These are phyloP conservation scores for Zizania latifolia DNA, from an alignment of 176 grass and related monocot genomes.

Conservation along the genomic window DNA sequence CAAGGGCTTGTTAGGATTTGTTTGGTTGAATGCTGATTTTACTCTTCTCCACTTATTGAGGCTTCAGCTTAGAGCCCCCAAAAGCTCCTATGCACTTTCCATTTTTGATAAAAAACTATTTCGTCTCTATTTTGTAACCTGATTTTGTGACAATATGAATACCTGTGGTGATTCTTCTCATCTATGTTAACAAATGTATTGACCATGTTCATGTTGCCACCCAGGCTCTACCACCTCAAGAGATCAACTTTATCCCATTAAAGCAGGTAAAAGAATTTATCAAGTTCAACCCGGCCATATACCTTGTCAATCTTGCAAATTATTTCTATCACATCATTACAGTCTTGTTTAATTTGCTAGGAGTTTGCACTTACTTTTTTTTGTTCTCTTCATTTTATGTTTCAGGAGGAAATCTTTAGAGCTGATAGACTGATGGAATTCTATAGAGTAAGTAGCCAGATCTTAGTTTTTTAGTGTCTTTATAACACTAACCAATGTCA, in stretches of 20 bases:
- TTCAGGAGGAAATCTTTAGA: conserved; percentile 69
- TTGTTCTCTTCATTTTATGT: conserved; percentile 23
- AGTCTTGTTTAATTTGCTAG: conserved; percentile 13
- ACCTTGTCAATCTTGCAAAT: neutral
- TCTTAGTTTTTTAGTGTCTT: neutral
- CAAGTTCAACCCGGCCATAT: neutral
- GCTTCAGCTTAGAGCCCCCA: neutral
- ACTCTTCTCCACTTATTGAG: neutral
- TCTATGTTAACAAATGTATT: conserved; percentile 30
- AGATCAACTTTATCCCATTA: conserved; percentile 85
- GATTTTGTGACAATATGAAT: conserved; percentile 1
- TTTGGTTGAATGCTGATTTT: conserved; percentile 8
- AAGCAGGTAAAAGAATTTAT: conserved; percentile 61
- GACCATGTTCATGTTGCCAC: conserved; percentile 16
- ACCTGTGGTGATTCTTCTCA: conserved; percentile 8
- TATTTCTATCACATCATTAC: neutral
- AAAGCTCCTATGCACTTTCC: neutral
- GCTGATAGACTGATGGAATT: conserved; percentile 79
- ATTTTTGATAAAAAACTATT: conserved; percentile 6
- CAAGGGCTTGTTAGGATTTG: neutral
- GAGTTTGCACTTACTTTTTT: conserved; percentile 10
- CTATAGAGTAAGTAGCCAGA: conserved; percentile 58
- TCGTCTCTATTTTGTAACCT: neutral
- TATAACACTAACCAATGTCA: neutral
- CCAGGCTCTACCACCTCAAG: conserved; percentile 63